Evolutionary conservation across 805 yeast genomes (phyloP).

Genomic region (Ogataea glucozyma): DNA sequence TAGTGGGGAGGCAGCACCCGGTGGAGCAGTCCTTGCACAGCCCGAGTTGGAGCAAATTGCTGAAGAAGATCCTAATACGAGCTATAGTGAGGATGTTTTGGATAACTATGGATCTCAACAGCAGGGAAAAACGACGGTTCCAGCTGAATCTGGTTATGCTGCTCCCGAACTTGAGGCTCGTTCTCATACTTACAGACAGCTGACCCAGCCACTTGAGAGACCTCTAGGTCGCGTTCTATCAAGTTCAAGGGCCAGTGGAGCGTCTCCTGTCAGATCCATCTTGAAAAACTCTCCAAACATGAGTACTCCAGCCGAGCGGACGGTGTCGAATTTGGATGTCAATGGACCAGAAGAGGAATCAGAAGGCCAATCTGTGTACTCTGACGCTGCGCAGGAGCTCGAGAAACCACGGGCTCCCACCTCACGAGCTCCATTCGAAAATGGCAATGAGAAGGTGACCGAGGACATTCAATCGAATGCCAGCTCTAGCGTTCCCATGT

Average conservation of each 20-base stretch:
- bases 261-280: conserved; percentile 27
- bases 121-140: not conserved
- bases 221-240: not conserved
- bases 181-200: conserved; percentile 20
- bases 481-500: conserved; percentile 15
- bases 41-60: conserved; percentile 28
- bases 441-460: conserved; percentile 27
- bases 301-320: not conserved
- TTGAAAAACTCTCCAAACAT: conserved; percentile 17
- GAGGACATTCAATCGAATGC: conserved; percentile 25
- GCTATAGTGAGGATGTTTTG: conserved; percentile 11
- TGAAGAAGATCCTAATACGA: conserved; percentile 21
- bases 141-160: not conserved
- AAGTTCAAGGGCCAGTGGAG: not conserved
- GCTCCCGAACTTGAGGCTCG: conserved; percentile 7
- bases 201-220: conserved; percentile 16
- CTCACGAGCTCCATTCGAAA: not conserved
- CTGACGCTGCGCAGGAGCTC: conserved; percentile 29
- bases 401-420: too few species aligned
- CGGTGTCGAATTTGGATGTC: not conserved
- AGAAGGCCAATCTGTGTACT: conserved; percentile 26
- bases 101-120: conserved; percentile 3
- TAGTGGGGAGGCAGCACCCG: not conserved
- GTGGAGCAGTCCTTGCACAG: not conserved
- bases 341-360: conserved; percentile 12